Base-by-base conservation (phyloP, 345 rosid species). In the Eutrema heterophyllum region DNA sequence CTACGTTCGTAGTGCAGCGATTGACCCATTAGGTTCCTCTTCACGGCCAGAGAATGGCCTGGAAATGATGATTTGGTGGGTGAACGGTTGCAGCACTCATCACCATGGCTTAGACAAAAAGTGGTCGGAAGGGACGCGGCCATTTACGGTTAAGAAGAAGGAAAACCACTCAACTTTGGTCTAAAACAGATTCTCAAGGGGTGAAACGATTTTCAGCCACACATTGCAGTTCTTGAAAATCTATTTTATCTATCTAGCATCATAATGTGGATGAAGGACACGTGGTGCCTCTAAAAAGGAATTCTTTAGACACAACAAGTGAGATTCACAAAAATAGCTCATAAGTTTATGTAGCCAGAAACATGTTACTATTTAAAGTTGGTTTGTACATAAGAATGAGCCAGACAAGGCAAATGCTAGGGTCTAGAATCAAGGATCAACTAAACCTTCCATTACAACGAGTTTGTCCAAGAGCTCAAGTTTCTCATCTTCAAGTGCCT, bases 401-500 rank as follows among this genome's bases (percentile, higher is more conserved):
- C 2, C 35, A 5, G 68, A 10, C 35, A 9, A 71, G 15, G 43
- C 35, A 41, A 53, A 32, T 8, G 24, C 53, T 29, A 73, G 8
- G 4, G 12, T 53, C 12, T 14, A 1, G 15, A 50, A 75, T 52
- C 57, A 86, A 79, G 87, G 95, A 84, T 85, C 87, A 24, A 94
- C 71, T 78, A 94, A 83, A 71, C 99, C 97, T 84, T 95, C 99
- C 79, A 95, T 71, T 43, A 92, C 97, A 35, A 90, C 92, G 38
- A 95, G 97, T 60, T 84, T 85, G 74, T 95, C 97, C 83, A 95
- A 80, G 9, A 95, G 87, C 7, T 83, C 83, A 30, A 81, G 56
- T 75, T 95, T 95, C 78, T 90, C 96, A 48, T 83, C 84, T 81
- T 95, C 93, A 36, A 92, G 96, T 57, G 82, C 76, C 78, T 78